Evolutionary conservation across 768 basidiomycete genomes (phyloP).

Genomic region (Lanmaoa pseudosensibilis): DNA sequence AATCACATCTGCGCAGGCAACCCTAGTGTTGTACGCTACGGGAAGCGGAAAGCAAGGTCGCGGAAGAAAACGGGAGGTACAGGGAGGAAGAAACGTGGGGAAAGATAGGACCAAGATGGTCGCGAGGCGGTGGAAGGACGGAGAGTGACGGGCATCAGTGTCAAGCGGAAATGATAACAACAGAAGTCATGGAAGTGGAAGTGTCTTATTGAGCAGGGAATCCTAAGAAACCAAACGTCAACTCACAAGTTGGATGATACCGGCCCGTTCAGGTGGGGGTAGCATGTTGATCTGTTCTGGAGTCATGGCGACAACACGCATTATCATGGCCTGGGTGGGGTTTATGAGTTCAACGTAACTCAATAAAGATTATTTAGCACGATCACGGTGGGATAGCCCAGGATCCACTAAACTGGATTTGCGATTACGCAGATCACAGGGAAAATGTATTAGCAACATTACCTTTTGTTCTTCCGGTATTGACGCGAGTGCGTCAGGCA

Average conservation of each 20-base stretch:
- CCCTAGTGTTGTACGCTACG: slow-evolving; percentile 33
- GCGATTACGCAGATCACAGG: slow-evolving; percentile 1
- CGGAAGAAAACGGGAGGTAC: slow-evolving; percentile 13
- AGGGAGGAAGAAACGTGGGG: slow-evolving; percentile 14
- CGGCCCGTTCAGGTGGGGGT: slow-evolving; percentile 70
- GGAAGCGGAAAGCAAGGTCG: slow-evolving; percentile 7
- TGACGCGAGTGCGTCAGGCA: slow-evolving; percentile 55
- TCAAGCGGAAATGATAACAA: slow-evolving; percentile 24
- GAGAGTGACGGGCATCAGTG: slow-evolving; percentile 26
- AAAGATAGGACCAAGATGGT: slow-evolving; percentile 8
- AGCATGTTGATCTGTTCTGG: slow-evolving; percentile 79
- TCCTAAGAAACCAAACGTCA: background rate
- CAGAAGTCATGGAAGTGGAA: slow-evolving; percentile 5
- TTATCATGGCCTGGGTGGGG: slow-evolving; percentile 60
- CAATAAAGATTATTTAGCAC: background rate
- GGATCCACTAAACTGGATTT: background rate
- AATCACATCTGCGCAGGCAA: slow-evolving; percentile 28
- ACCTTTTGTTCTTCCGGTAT: slow-evolving; percentile 75
- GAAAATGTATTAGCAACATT: slow-evolving; percentile 13
- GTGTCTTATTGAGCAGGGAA: slow-evolving; percentile 13
- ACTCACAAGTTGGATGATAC: slow-evolving; percentile 81
- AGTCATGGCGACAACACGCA: slow-evolving; percentile 79
- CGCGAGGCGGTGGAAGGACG: slow-evolving; percentile 14
- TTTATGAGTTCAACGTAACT: slow-evolving; percentile 14
- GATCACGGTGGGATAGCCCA: background rate